Percentiles rank a stretch among this genome's conserved stretches.
These are phyloP conservation scores for Monascus ruber DNA, from an alignment of 2,329 filamentous ascomycete species.

Conservation along the genomic window DNA sequence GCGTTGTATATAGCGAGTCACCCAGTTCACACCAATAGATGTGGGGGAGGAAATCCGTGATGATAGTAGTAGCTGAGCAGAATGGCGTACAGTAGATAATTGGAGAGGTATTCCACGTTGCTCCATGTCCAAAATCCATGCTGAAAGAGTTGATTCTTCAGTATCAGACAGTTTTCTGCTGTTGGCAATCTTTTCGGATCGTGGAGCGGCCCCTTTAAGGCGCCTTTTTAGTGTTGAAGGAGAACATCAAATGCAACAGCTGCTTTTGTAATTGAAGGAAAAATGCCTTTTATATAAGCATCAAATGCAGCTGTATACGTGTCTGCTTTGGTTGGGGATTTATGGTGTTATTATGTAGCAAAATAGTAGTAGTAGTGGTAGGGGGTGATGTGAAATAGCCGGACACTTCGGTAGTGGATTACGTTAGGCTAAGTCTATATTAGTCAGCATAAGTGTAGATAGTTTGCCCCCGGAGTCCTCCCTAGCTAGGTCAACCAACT, in stretches of 20 bases:
- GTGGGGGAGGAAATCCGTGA: not conserved
- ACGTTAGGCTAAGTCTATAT: no score
- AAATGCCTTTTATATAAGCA: not conserved
- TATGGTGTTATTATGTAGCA: no score
- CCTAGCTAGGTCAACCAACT: no score
- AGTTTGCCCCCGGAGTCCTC: no score
- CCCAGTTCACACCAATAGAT: slow-evolving; percentile 5
- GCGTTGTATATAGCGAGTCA: slow-evolving; percentile 3
- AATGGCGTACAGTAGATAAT: slow-evolving; percentile 2
- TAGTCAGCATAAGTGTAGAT: no score
- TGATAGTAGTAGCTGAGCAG: slow-evolving; percentile 5
- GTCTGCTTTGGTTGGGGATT: not conserved
- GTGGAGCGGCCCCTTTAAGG: not conserved
- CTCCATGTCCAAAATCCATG: slow-evolving; percentile 3
- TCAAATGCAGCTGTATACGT: not conserved
- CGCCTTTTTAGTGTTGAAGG: not conserved
- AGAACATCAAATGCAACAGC: slow-evolving; percentile 1
- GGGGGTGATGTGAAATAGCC: no score
- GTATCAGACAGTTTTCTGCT: not conserved
- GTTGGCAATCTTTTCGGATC: not conserved
- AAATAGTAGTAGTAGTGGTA: no score
- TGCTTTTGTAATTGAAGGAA: slow-evolving; percentile 1
- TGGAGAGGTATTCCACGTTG: not conserved
- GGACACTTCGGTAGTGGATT: no score
- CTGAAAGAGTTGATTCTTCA: slow-evolving; percentile 2